Percentiles rank a stretch among this genome's conserved stretches.
These are phyloP conservation scores for Naganishia vaughanmartiniae DNA, from an alignment of 768 basidiomycete genomes.

Conservation along the genomic window DNA sequence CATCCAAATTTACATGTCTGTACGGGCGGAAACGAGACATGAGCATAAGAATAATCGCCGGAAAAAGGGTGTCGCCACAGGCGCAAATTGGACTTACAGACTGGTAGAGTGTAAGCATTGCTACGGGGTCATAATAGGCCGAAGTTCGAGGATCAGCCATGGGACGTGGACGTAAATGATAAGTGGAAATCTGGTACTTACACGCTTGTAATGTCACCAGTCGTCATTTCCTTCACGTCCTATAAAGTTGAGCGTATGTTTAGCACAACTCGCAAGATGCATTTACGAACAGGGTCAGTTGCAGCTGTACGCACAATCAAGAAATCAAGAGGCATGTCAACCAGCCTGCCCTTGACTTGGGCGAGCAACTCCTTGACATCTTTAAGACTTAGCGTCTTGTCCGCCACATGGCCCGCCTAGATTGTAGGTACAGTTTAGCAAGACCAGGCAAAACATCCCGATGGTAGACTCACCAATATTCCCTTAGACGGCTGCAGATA, in stretches of 20 bases:
- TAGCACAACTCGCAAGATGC: neutral
- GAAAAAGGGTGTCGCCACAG: neutral
- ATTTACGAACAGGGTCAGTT: too few relatives aligned
- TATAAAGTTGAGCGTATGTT: neutral
- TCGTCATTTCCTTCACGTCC: constrained; percentile 35
- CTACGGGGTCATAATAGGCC: neutral
- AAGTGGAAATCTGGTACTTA: neutral
- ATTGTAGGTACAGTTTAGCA: constrained; percentile 1
- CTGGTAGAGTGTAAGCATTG: constrained; percentile 32
- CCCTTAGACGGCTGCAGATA: constrained; percentile 38
- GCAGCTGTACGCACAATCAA: constrained; percentile 40
- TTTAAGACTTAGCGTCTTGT: constrained; percentile 62
- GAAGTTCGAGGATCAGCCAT: neutral
- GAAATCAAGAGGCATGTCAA: constrained; percentile 54
- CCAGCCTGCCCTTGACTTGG: constrained; percentile 56
- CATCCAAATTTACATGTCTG: neutral
- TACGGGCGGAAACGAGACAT: neutral
- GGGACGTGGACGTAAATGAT: neutral
- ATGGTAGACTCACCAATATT: constrained; percentile 7
- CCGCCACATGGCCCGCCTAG: constrained; percentile 74
- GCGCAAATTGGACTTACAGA: constrained; percentile 26
- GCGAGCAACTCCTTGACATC: constrained; percentile 73
- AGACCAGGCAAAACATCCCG: neutral
- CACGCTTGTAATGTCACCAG: constrained; percentile 31
- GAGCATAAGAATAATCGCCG: neutral